Evolutionary conservation across 2,329 filamentous ascomycete species (phyloP), one percentile per base, ranked within the genome.

Genomic region (Chaetomium olivaceum): DNA sequence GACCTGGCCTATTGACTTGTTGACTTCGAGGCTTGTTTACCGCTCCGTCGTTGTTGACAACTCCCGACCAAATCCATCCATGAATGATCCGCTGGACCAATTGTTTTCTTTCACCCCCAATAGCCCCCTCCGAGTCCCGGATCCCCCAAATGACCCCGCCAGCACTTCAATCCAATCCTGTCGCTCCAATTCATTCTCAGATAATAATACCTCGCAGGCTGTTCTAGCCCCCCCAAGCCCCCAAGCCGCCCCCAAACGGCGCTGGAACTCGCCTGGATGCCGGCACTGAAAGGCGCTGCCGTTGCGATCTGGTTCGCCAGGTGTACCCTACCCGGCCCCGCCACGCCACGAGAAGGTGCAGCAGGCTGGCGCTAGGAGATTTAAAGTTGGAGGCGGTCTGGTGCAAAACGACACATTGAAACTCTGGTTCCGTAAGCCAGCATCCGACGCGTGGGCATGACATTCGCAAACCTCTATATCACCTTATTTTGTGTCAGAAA

Each of bases 241-340:
- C n/a, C n/a, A n/a, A n/a, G 6, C 19, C 39, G 19, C 16, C 43
- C n/a, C 19, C 46, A 23, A 48, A 9, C 46, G 12, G n/a, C n/a
- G n/a, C 46, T 23, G 50, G 50, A 23, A 4, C 2, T 11, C 12
- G 31, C 48, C 48, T 27, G 46, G 12, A 6, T 55, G n/a, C 54
- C 31, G 21, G 39, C n/a, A 12, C 19, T 16, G 23, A 31, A 16
- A 43, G 39, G 25, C 39, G 14, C 12, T 58, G 39, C 39, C 31
- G 56, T 48, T 23, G 46, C 27, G 57, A 55, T 64, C 57, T 39
- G 57, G 51, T 64, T 64, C 57, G 62, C 16, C 57, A 60, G 48
- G 25, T n/a, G 46, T 21, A 39, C 31, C 27, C 48, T 52, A 46
- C 55, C 61, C 61, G 31, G n/a, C 46, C 46, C 33, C 46, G 54